Base-by-base conservation (phyloP, 1,284 basidiomycete genomes). In the Malassezia slooffiae region DNA sequence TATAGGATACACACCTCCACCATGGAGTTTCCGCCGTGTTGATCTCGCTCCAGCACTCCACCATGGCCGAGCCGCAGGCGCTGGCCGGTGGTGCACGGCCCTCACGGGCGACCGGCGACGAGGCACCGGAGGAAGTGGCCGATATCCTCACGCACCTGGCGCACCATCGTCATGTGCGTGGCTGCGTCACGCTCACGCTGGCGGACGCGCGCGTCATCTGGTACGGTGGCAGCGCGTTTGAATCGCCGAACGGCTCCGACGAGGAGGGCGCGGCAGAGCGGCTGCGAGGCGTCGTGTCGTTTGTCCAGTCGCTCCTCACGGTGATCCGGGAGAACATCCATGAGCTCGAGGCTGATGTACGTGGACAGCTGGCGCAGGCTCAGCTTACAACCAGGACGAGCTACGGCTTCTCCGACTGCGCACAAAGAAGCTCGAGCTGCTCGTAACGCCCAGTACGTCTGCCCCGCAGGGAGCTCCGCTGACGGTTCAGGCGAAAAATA, bases 381-480 rank as follows among this genome's bases (percentile, higher is more conserved):
- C 4, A 4, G 9, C 16, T 23, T 23, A 4, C 13, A 10, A 17
- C 24, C 36, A 54, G 54, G 65, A 68, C 38, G 62, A 61, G 22
- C 31, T 67, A 1, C 47, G 55, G 2, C 59, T 68, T 9, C 13
- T 68, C 15, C 46, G 65, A 9, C 47, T 68, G 17, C 50, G 65
- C 15, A 67, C 59, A 16, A 57, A 52, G 22, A 55, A 54, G 35
- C 62, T 61, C 47, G 65, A 68, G 32, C 58, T 68, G 39, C 59
- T 68, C 38, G 56, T 68, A 30, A 57, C 62, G 20, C 65, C 65
- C 13, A 62, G 45, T 40, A 33, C 10, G 38, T 40, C 11, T 23
- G 5, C n/a, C 2, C 19, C 26, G 15, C 8, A 5, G 19, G 30
- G 32, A 19, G 33, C 38, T 5, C n/a, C n/a, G n/a, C n/a, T n/a